Conservation (phyloP, 768 basidiomycete genomes). For the Boletus subcaerulescens region DNA sequence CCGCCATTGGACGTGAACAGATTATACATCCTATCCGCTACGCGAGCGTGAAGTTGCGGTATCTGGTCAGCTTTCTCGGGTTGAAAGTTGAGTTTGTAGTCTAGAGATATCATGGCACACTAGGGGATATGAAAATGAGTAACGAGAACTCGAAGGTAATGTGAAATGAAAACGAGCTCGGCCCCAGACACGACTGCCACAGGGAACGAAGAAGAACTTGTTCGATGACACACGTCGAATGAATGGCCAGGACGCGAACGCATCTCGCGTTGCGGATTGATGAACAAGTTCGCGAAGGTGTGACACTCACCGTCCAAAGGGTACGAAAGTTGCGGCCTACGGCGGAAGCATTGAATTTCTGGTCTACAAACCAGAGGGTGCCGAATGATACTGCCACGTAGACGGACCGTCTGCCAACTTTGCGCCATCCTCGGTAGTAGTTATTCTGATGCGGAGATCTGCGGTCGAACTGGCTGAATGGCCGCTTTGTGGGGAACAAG, state of each 20-base stretch:
- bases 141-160: neutral
- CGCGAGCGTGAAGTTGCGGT: constrained; percentile 79
- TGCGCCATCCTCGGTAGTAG: constrained; percentile 7
- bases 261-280: neutral
- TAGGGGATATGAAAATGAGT: constrained; percentile 19
- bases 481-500: neutral
- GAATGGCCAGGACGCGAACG: neutral
- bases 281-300: neutral
- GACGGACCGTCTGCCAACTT: constrained; percentile 18
- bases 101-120: constrained; percentile 68
- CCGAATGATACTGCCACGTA: constrained; percentile 29
- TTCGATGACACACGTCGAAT: too few species aligned
- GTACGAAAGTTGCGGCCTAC: constrained; percentile 47
- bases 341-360: constrained; percentile 48
- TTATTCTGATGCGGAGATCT: neutral
- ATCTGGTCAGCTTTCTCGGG: constrained; percentile 69
- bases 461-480: neutral
- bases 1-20: constrained; percentile 82
- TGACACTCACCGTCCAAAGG: constrained; percentile 45
- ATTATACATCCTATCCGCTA: constrained; percentile 72
- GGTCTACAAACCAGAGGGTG: constrained; percentile 38
- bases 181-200: neutral
- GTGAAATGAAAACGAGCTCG: neutral
- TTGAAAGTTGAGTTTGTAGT: constrained; percentile 89
- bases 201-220: too few species aligned